Conservation (phyloP, 148 eudicot genomes). For the Amaranthus cruentus region DNA sequence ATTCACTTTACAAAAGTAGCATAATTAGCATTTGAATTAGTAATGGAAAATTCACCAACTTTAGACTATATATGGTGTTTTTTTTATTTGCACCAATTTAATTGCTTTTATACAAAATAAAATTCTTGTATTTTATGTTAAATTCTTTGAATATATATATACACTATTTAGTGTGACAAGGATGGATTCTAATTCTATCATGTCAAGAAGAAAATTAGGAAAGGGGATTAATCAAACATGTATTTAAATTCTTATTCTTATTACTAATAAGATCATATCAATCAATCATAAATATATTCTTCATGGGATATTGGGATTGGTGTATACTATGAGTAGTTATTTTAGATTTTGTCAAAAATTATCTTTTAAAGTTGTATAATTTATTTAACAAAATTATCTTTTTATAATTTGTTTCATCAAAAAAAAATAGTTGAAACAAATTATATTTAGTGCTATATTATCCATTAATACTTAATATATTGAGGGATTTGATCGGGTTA, state of each 20-base stretch:
- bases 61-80: constrained; percentile 2
- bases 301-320: too few relatives aligned
- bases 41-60: constrained; percentile 10
- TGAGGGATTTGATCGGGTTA: too few relatives aligned
- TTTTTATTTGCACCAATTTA: constrained; percentile 4
- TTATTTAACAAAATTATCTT: too few relatives aligned
- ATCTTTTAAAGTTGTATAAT: too few relatives aligned
- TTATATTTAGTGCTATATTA: too few relatives aligned
- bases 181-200: constrained; percentile 12
- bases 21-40: neutral
- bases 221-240: neutral
- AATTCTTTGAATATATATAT: neutral
- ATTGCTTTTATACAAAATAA: constrained; percentile 9
- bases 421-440: too few relatives aligned
- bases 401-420: too few relatives aligned
- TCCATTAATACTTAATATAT: too few relatives aligned
- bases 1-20: neutral
- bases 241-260: neutral
- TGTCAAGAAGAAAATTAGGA: constrained; percentile 4
- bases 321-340: too few relatives aligned
- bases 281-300: too few relatives aligned
- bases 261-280: too few relatives aligned
- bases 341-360: too few relatives aligned
- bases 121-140: constrained; percentile 14
- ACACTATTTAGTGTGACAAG: neutral